These are phyloP conservation scores for Spiromastix sp. DNA, from an alignment of 2,329 filamentous ascomycete species.

Conservation along the genomic window DNA sequence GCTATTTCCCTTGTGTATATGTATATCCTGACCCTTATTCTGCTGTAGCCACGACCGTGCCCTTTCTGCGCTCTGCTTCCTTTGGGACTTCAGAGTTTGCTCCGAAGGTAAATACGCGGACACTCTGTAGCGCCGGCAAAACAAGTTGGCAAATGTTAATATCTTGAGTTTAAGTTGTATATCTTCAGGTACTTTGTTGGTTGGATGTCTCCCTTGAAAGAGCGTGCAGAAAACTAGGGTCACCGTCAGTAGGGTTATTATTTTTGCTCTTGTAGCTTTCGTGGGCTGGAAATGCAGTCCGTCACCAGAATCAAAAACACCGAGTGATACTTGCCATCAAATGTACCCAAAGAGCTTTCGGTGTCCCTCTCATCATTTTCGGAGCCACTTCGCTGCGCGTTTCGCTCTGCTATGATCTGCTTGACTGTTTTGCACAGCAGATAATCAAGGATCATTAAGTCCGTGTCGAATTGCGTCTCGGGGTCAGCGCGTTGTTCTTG, in stretches of 20 bases:
- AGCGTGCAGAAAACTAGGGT: too few species aligned
- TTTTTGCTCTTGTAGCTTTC: too few species aligned
- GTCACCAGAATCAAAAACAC: background rate
- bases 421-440: slow-evolving; percentile 38
- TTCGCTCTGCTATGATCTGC: slow-evolving; percentile 28
- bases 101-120: slow-evolving; percentile 29
- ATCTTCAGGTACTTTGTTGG: slow-evolving; percentile 24
- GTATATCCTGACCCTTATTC: too few species aligned
- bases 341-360: slow-evolving; percentile 15
- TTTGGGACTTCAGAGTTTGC: slow-evolving; percentile 18
- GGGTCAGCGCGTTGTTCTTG: background rate
- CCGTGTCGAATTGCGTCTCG: slow-evolving; percentile 30
- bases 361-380: slow-evolving; percentile 9
- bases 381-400: slow-evolving; percentile 5
- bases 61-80: slow-evolving; percentile 11
- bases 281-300: too few species aligned
- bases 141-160: slow-evolving; percentile 36
- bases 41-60: slow-evolving; percentile 6
- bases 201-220: slow-evolving; percentile 32
- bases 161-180: slow-evolving; percentile 40
- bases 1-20: too few species aligned
- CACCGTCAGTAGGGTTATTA: too few species aligned
- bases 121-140: slow-evolving; percentile 31
- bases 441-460: slow-evolving; percentile 49
- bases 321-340: slow-evolving; percentile 19